Conservation (phyloP, 257 asterid genomes). For the Schizonepeta tenuifolia region DNA sequence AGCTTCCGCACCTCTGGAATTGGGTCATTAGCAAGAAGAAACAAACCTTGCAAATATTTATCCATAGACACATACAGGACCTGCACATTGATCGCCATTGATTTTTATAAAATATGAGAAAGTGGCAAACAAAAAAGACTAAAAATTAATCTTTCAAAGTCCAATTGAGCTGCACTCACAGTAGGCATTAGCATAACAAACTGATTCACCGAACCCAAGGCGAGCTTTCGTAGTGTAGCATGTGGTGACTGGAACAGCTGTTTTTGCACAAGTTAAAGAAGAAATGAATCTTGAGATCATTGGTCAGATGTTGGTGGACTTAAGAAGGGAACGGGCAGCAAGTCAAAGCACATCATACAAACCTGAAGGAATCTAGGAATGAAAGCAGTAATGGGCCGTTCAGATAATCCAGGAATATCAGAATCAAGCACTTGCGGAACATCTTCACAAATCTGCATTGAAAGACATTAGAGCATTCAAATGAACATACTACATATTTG, state of each 20-base stretch:
- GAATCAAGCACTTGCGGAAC: constrained; percentile 86
- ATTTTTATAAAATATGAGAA: constrained; percentile 1
- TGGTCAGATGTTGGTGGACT: neutral
- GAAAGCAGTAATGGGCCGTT: constrained; percentile 83
- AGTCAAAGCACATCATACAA: neutral
- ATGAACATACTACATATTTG: constrained; percentile 5
- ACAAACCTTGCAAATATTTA: constrained; percentile 88
- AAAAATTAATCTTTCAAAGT: constrained; percentile 19
- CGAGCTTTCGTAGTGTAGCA: constrained; percentile 74
- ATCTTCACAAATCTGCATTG: constrained; percentile 80
- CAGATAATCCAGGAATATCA: constrained; percentile 79
- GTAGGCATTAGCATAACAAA: constrained; percentile 94
- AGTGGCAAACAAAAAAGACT: constrained; percentile 15
- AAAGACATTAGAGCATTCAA: constrained; percentile 11
- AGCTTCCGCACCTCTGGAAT: constrained; percentile 87
- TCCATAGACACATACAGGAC: constrained; percentile 75
- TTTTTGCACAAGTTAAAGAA: constrained; percentile 26
- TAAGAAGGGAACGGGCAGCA: neutral
- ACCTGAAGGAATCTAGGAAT: constrained; percentile 93
- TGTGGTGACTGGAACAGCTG: constrained; percentile 96
- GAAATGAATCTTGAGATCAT: constrained; percentile 18
- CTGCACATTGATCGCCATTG: constrained; percentile 44
- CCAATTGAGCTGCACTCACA: constrained; percentile 49
- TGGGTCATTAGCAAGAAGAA: constrained; percentile 84
- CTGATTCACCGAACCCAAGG: constrained; percentile 90